phyloP scores from a whole-genome alignment of 2,329 filamentous ascomycete genomes.

The Aspergillus sp. region DNA sequence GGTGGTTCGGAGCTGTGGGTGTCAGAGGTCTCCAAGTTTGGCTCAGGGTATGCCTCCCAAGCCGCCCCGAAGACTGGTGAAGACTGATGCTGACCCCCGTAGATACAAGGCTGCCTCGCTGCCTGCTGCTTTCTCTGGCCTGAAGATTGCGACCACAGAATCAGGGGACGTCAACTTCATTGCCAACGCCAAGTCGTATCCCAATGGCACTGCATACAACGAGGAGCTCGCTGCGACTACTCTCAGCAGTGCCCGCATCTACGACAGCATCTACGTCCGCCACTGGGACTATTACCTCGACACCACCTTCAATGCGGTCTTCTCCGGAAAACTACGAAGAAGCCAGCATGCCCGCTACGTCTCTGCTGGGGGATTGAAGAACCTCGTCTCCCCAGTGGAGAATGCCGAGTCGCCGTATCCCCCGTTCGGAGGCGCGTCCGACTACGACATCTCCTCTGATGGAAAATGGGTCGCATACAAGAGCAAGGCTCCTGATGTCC shows the following conservation, averaged over 20 bases:
- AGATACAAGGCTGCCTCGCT: conserved; percentile 42
- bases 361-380: conserved; percentile 58
- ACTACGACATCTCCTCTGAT: conserved; percentile 66
- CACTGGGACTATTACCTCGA: conserved; percentile 81
- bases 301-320: conserved; percentile 69
- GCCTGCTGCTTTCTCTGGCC: conserved; percentile 38
- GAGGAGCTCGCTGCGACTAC: conserved; percentile 60
- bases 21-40: conserved; percentile 33
- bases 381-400: conserved; percentile 39
- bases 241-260: conserved; percentile 66
- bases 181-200: conserved; percentile 61
- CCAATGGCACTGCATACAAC: conserved; percentile 69
- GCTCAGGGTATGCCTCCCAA: conserved; percentile 27
- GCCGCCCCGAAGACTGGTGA: too few species aligned
- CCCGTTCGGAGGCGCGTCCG: conserved; percentile 75
- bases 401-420: conserved; percentile 47
- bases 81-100: conserved; percentile 1
- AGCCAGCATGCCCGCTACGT: conserved; percentile 21
- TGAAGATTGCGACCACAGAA: conserved; percentile 37
- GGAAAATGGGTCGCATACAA: conserved; percentile 43
- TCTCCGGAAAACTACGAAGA: conserved; percentile 63
- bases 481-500: conserved; percentile 45
- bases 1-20: conserved; percentile 43
- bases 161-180: conserved; percentile 53
- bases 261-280: conserved; percentile 72